Evolutionary conservation across 176 grass and related monocot species (phyloP), one percentile per base, ranked within the genome.

Genomic region (Saccharum spontaneum): DNA sequence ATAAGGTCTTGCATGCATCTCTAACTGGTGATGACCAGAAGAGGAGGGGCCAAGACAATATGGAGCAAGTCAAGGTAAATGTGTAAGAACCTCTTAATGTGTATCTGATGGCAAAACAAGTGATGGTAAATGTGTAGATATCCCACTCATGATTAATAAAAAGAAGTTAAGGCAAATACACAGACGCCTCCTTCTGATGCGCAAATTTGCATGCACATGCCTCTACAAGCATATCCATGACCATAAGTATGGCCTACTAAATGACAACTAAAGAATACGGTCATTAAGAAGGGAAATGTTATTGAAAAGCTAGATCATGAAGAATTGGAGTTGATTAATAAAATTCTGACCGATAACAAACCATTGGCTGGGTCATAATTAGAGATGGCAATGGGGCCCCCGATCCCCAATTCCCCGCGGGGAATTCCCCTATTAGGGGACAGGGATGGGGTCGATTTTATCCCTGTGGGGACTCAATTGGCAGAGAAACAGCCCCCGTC

Each of bases 61-160:
- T 55, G 67, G 78, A 82, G 24, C 5, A 50, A 49, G 15, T 73
- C 30, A 79, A 7, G 28, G 28, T 60, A 74, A 90, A 75, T 79
- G 37, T 28, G 36, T 18, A 64, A 63, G n/a, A 62, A 26, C 4
- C n/a, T 12, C 23, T 24, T 62, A 12, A 5, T 62, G 59, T 24
- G 78, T 26, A 80, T 67, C 34, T 2, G 3, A 52, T 69, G 12
- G 9, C 43, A 83, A 83, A 82, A 15, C 0, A 43, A 60, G 28
- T 79, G 8, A 79, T 8, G 22, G 12, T 40, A 79, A 90, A 75
- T 75, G 38, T n/a, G 57, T 78, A 10, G 77, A 71, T 14, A 36
- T 20, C 12, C 23, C 44, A 3, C 39, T 11, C 10, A 5, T 41
- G 34, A 13, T 30, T 20, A 2, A 40, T 45, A 39, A n/a, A 78